Base-by-base conservation (phyloP, 495 filamentous ascomycete species). In the Penicillium parvum region DNA sequence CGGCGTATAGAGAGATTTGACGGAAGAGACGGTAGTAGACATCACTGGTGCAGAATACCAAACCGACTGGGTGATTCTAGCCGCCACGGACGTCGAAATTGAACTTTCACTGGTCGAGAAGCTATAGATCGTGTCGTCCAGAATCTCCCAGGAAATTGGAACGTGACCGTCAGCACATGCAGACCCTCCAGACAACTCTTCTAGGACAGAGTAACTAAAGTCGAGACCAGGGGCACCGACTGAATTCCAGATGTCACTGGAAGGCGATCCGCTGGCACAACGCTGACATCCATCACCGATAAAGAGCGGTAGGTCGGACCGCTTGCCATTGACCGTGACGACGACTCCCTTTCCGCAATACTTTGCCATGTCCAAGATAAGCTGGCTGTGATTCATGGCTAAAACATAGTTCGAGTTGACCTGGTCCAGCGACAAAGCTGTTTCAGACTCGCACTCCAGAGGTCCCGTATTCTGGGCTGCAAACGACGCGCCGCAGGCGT, bases 271-370 rank as follows among this genome's bases (percentile, higher is more conserved):
- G 17, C 11, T 28, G 32, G 11, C 44, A 35, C 49, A 52, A 22
- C 49, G 43, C 39, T 42, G 9, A 16, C 49, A 52, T 19, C 49
- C 49, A 20, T 52, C 49, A 14, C 43, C 44, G 14, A 52, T 47
- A 20, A 52, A 52, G 37, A 52, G 49, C 7, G 21, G 30, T 14
- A 42, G 19, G 15, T 47, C 37, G 16, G 49, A 52, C 17, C 26
- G 4, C 33, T 52, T 36, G 6, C 49, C 49, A 14, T 52, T 52
- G 23, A 52, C 38, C 7, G 49, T 23, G 17, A 52, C 37, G 21
- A 52, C 43, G 5, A 52, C 49, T 35, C 34, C 32, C 43, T 52
- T 52, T 16, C 49, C 49, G 29, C 49, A 51, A 37, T 51, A 52
- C 10, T 17, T 21, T 4, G 43, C 29, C 22, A 43, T 43, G 12